A percentile compares a stretch with the other conserved stretches of the same genome.
Conservation (phyloP, 2,329 filamentous ascomycete species). For the Exophiala viscosa region DNA sequence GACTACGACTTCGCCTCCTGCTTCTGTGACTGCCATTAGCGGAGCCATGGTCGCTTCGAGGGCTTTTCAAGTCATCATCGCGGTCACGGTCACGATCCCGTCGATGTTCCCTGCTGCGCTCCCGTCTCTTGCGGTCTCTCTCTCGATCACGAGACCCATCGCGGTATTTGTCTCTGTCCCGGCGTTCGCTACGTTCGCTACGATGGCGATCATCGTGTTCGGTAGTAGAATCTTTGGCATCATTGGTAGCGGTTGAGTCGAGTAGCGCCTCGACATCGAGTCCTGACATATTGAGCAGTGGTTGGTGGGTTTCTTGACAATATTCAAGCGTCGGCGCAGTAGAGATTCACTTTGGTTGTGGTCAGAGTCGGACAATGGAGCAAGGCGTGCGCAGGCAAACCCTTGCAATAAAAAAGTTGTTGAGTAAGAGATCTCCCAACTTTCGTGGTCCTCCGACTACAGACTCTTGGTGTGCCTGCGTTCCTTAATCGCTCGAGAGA, state of each 20-base stretch:
- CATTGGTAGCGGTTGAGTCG: constrained; percentile 69
- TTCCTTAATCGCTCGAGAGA: too few species aligned
- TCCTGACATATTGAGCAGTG: constrained; percentile 55
- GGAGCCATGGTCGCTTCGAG: constrained; percentile 70
- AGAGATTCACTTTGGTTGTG: constrained; percentile 23
- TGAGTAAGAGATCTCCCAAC: background rate
- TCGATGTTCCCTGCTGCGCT: constrained; percentile 55
- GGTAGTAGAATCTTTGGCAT: constrained; percentile 39
- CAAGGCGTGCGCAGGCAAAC: constrained; percentile 23
- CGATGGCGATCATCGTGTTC: constrained; percentile 52
- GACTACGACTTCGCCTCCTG: constrained; percentile 74
- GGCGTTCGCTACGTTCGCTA: constrained; percentile 53
- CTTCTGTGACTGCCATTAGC: constrained; percentile 66
- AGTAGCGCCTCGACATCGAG: constrained; percentile 86
- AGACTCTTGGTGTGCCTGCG: background rate
- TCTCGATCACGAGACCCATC: constrained; percentile 57
- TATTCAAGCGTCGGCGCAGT: constrained; percentile 4
- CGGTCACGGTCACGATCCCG: constrained; percentile 50
- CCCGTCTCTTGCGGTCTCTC: constrained; percentile 56
- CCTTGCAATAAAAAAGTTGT: constrained; percentile 16
- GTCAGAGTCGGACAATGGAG: constrained; percentile 21
- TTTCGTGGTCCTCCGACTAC: background rate
- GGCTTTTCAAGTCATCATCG: constrained; percentile 60
- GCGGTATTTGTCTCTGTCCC: constrained; percentile 55
- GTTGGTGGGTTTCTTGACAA: constrained; percentile 15